phyloP scores from a whole-genome alignment of 164 flowering plant species.

The Magnolia kwangsiensis region DNA sequence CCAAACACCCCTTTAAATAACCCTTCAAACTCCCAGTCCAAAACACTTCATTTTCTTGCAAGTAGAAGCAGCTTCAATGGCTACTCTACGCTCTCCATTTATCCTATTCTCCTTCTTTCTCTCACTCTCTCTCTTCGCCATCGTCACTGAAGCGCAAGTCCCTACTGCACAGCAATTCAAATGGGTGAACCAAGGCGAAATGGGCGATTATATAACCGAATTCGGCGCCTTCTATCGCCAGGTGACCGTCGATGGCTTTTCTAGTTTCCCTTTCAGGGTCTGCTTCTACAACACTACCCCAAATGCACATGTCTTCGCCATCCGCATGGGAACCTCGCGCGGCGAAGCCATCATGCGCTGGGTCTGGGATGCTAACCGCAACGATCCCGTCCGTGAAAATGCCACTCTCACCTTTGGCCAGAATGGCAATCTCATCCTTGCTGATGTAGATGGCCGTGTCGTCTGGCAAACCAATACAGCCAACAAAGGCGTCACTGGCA shows the following conservation, averaged over 20 bases:
- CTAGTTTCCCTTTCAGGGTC: conserved; percentile 22
- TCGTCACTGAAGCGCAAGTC: conserved; percentile 32
- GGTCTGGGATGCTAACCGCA: conserved; percentile 46
- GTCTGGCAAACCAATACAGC: conserved; percentile 37
- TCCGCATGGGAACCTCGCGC: conserved; percentile 20
- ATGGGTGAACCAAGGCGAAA: conserved; percentile 38
- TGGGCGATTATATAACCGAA: conserved; percentile 35
- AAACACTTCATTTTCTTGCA: not conserved
- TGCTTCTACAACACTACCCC: conserved; percentile 41
- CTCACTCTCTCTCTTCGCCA: not conserved
- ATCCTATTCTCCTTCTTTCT: not conserved
- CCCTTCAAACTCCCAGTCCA: not conserved
- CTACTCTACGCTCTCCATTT: not conserved
- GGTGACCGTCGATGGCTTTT: not conserved
- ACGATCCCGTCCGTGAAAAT: conserved; percentile 25
- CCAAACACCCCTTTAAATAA: too few species aligned
- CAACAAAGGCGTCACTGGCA: conserved; percentile 25
- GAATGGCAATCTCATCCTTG: conserved; percentile 34
- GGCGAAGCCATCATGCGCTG: conserved; percentile 26
- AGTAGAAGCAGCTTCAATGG: not conserved
- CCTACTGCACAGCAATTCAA: conserved; percentile 40
- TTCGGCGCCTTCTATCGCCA: conserved; percentile 36
- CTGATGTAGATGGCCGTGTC: conserved; percentile 25
- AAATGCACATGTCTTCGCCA: conserved; percentile 21
- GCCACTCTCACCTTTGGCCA: conserved; percentile 26